Evolutionary conservation across 257 asterid species (phyloP).

Genomic region (Solanum ossicruentum): DNA sequence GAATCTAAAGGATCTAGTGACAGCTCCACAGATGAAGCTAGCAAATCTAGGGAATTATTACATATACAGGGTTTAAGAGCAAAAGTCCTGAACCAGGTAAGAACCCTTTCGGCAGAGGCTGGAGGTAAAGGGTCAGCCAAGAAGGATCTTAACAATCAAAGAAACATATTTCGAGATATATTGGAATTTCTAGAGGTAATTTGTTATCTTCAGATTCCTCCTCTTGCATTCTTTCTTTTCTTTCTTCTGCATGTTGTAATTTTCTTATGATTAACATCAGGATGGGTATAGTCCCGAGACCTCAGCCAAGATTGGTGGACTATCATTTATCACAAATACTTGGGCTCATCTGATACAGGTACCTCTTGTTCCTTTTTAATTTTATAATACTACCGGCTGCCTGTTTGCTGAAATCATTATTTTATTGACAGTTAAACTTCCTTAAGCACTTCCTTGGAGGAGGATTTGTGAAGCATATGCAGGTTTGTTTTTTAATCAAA

Average conservation of each 20-base stretch:
- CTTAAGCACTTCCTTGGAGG: conserved; percentile 92
- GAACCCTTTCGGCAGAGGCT: conserved; percentile 68
- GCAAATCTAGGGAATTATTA: conserved; percentile 35
- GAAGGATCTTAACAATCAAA: conserved; percentile 89
- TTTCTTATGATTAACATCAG: conserved; percentile 25
- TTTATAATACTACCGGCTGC: neutral
- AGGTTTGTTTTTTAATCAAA: conserved; percentile 28
- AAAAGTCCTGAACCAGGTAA: conserved; percentile 68
- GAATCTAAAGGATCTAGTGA: conserved; percentile 45
- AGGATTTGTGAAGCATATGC: conserved; percentile 96
- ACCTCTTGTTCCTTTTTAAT: neutral
- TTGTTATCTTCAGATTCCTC: neutral
- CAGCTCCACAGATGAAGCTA: conserved; percentile 30
- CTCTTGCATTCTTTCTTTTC: neutral
- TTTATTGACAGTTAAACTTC: conserved; percentile 54
- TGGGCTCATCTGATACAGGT: conserved; percentile 91
- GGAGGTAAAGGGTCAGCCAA: conserved; percentile 87
- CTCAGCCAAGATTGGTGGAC: conserved; percentile 77
- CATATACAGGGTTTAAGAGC: conserved; percentile 58
- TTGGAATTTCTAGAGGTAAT: conserved; percentile 78
- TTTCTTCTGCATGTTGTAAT: neutral
- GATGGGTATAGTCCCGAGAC: conserved; percentile 58
- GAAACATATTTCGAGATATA: conserved; percentile 72
- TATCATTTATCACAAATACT: conserved; percentile 40
- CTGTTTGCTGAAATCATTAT: neutral